A percentile compares a stretch with the other conserved stretches of the same genome.
phyloP scores from a whole-genome alignment of 164 flowering plant genomes.

The Houttuynia cordata region DNA sequence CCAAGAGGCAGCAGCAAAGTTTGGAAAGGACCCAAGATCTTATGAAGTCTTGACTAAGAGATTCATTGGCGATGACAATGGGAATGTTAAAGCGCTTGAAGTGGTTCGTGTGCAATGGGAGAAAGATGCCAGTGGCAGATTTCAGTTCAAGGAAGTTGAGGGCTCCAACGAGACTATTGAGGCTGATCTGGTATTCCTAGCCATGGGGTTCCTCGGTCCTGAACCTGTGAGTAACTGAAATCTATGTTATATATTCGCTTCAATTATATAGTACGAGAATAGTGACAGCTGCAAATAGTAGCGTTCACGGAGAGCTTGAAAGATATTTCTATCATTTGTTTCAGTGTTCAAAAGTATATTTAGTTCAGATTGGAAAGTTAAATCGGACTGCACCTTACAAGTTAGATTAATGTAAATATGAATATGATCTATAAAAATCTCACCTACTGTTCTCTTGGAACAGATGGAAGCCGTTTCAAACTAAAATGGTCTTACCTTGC shows the following conservation, averaged over 20 bases:
- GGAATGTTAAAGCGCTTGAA: constrained; percentile 73
- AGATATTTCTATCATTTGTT: background rate
- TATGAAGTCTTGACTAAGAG: constrained; percentile 90
- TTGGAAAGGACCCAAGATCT: constrained; percentile 89
- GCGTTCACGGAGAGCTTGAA: background rate
- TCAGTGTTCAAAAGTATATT: too few relatives aligned
- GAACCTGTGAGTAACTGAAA: constrained; percentile 50
- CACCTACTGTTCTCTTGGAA: too few relatives aligned
- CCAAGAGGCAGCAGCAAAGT: constrained; percentile 86
- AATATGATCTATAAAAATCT: too few relatives aligned
- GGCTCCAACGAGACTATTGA: constrained; percentile 77
- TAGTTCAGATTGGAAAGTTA: too few relatives aligned
- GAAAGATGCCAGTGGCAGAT: constrained; percentile 81
- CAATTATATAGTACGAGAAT: background rate
- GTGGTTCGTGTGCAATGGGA: constrained; percentile 78
- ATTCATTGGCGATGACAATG: constrained; percentile 82
- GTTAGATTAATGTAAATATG: too few relatives aligned
- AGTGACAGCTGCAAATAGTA: background rate
- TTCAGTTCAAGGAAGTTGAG: constrained; percentile 77
- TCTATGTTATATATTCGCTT: background rate
- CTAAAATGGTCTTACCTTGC: background rate
- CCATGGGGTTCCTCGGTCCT: constrained; percentile 99
- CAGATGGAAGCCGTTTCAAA: too few relatives aligned
- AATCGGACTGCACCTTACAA: too few relatives aligned
- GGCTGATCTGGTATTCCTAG: constrained; percentile 83